These are phyloP conservation scores for Dissophora ornata DNA, from an alignment of 192 early-diverging fungal species.

Conservation along the genomic window DNA sequence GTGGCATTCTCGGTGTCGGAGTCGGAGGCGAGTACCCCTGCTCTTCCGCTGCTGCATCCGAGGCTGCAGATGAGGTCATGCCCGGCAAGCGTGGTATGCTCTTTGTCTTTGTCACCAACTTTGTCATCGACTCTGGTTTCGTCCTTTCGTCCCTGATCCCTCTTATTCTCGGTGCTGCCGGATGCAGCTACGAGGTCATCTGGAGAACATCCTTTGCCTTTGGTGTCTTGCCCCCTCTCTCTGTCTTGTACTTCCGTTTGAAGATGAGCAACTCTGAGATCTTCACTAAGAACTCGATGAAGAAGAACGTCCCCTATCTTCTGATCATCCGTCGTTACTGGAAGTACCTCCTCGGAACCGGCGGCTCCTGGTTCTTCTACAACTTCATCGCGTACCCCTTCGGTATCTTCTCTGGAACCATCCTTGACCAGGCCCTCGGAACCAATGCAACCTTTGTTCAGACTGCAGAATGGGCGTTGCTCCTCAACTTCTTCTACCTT, in stretches of 20 bases:
- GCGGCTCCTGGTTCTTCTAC: slow-evolving; percentile 51
- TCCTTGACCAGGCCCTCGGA: slow-evolving; percentile 29
- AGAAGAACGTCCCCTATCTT: slow-evolving; percentile 62
- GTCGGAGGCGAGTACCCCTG: slow-evolving; percentile 67
- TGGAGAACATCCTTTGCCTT: slow-evolving; percentile 69
- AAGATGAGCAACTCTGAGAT: slow-evolving; percentile 64
- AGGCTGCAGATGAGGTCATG: slow-evolving; percentile 62
- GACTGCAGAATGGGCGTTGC: slow-evolving; percentile 63
- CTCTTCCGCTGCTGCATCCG: slow-evolving; percentile 63
- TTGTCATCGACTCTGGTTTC: slow-evolving; percentile 61
- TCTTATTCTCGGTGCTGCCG: slow-evolving; percentile 61
- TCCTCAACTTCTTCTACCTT: slow-evolving; percentile 65
- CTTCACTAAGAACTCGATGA: slow-evolving; percentile 60
- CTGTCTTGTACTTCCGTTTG: slow-evolving; percentile 65
- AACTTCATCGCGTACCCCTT: slow-evolving; percentile 52
- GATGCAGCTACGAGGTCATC: slow-evolving; percentile 53
- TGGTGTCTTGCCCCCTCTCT: slow-evolving; percentile 58
- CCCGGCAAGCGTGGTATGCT: slow-evolving; percentile 59
- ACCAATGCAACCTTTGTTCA: slow-evolving; percentile 48
- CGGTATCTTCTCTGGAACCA: slow-evolving; percentile 48
- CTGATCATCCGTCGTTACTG: slow-evolving; percentile 63
- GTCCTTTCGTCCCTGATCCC: slow-evolving; percentile 57
- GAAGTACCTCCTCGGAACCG: slow-evolving; percentile 64
- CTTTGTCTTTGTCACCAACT: slow-evolving; percentile 60
- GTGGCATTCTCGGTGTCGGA: slow-evolving; percentile 60